Base-by-base conservation (phyloP, 306 rosid species). In the Lagenaria siceraria region DNA sequence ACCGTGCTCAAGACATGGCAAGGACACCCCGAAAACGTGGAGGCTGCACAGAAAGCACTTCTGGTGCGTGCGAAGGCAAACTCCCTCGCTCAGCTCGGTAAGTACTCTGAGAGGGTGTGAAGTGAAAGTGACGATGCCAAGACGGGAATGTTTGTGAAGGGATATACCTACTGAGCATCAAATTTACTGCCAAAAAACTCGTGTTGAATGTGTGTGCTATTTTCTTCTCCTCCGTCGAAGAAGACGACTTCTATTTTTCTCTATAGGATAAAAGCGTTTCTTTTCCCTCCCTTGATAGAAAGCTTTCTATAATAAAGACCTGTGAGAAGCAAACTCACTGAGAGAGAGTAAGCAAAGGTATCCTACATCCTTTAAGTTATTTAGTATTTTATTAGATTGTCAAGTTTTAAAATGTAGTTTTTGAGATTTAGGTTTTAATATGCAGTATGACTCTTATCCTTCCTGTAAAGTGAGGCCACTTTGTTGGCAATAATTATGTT, bases 61-160 rank as follows among this genome's bases (percentile, higher is more conserved):
- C 79, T 95, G 90, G 89, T 89, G 63, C 93, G 99, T 18, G 97
- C 99, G 3, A 92, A 95, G 90, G 99, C 99, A 1, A 95, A 95
- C 83, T 95, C 99, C 76, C 80, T 96, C 78, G 99, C 99, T 59
- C 99, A 95, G 83, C 92, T 95, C 5, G 99, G 99, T 77, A 92
- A 86, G 82, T 95, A 95, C 86, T 85, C 98, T 1, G 98, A 92
- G 89, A 86, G 11, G 99, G 96, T n/a, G n/a, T n/a, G n/a, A n/a
- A n/a, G n/a, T 11, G 99, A 95, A 77, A 86, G 80, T 3, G 99
- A 95, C 62, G 99, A 92, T 74, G 96, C 99, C 74, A 89, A 81
- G 84, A 87, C 80, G 55, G 99, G 96, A 78, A 95, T 95, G 99
- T 95, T 95, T 61, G 96, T 90, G 81, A 88, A 86, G 87, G 99